A percentile compares a stretch with the other conserved stretches of the same genome.
These are phyloP conservation scores for Dendrocalamus latiflorus DNA, from an alignment of 202 grass and related monocot genomes.

Conservation along the genomic window DNA sequence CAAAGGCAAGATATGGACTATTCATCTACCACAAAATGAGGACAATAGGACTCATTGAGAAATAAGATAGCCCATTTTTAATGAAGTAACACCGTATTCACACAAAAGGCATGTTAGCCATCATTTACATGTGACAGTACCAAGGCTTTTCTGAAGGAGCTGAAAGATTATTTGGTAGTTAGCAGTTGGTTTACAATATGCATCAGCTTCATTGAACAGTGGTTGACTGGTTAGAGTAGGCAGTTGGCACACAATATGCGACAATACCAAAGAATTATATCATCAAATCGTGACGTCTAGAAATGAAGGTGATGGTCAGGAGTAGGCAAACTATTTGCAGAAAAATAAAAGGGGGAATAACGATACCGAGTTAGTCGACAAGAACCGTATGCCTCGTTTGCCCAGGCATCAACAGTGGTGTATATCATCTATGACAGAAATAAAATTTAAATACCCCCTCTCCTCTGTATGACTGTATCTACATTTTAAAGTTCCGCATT, in stretches of 20 bases:
- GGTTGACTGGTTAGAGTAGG: neutral
- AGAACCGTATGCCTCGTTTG: neutral
- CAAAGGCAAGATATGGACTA: neutral
- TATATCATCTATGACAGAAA: neutral
- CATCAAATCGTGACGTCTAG: neutral
- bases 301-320: neutral
- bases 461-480: neutral
- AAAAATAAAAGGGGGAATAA: neutral
- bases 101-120: constrained; percentile 3
- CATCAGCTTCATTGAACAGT: neutral
- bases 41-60: neutral
- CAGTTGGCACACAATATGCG: neutral
- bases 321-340: neutral
- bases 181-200: constrained; percentile 17
- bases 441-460: neutral
- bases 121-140: constrained; percentile 1
- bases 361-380: neutral
- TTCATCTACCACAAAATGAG: neutral
- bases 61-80: neutral
- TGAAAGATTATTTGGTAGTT: neutral
- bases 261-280: neutral
- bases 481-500: neutral
- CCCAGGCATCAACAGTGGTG: neutral
- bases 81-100: neutral
- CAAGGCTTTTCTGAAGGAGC: neutral